phyloP scores from a whole-genome alignment of 1,139 yeast genomes.

The Blastobotrys serpentis region DNA sequence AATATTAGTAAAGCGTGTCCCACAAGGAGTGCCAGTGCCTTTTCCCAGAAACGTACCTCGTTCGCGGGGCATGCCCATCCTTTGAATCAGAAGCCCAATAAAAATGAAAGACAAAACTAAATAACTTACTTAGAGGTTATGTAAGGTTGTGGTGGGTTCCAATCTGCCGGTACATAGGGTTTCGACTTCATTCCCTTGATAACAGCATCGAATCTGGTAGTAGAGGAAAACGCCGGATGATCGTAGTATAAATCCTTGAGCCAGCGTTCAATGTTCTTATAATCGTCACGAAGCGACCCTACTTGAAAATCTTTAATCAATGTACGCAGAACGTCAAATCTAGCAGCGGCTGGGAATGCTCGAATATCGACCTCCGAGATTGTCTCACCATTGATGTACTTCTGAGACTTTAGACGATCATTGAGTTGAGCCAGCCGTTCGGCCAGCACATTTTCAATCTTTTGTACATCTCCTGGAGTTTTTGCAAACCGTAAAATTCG shows the following conservation, averaged over 20 bases:
- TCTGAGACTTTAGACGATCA: constrained; percentile 45
- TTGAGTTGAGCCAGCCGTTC: no score
- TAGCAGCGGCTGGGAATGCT: constrained; percentile 72
- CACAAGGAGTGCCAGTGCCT: no score
- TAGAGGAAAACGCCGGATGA: constrained; percentile 65
- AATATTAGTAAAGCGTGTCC: no score
- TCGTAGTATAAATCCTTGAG: constrained; percentile 83
- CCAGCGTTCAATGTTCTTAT: constrained; percentile 78
- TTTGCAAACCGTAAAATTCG: background rate
- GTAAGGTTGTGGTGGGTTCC: constrained; percentile 1
- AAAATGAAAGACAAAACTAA: no score
- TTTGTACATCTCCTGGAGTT: constrained; percentile 9
- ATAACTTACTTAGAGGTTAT: background rate
- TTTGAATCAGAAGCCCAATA: no score
- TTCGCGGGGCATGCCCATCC: no score
- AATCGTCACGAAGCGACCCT: constrained; percentile 75
- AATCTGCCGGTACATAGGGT: background rate
- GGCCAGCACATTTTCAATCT: background rate
- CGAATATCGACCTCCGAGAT: constrained; percentile 89
- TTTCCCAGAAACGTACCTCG: no score
- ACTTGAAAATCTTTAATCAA: constrained; percentile 50
- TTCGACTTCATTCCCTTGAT: background rate
- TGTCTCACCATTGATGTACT: constrained; percentile 58
- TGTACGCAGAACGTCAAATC: constrained; percentile 56
- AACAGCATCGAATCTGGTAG: constrained; percentile 65